Conservation (phyloP, 768 basidiomycete species). For the Boletus rubroflammeus region DNA sequence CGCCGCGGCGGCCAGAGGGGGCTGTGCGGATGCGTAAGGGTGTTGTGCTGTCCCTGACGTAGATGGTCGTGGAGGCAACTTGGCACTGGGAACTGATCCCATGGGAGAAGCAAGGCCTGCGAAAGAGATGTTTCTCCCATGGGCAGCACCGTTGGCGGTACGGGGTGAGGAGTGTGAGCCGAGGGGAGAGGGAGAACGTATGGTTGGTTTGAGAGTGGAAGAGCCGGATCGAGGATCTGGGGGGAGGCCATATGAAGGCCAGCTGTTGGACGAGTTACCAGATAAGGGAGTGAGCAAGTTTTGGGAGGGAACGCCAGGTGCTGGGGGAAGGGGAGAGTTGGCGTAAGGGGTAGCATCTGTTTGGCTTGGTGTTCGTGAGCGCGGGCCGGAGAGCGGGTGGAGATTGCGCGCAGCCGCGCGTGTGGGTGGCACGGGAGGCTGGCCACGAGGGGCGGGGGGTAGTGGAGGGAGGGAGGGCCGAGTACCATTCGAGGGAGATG, state of each 20-base stretch:
- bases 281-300: conserved; percentile 41
- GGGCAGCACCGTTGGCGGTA: conserved; percentile 43
- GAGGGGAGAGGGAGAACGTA: conserved; percentile 35
- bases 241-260: conserved; percentile 54
- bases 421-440: conserved; percentile 50
- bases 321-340: conserved; percentile 40
- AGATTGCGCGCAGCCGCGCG: conserved; percentile 33
- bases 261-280: conserved; percentile 32
- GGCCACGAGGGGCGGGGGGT: conserved; percentile 64
- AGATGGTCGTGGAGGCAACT: conserved; percentile 43
- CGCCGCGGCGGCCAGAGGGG: conserved; percentile 37
- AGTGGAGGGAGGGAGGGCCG: conserved; percentile 60
- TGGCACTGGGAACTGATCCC: conserved; percentile 33
- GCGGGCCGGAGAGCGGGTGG: conserved; percentile 34
- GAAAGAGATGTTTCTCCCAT: conserved; percentile 51
- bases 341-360: conserved; percentile 47
- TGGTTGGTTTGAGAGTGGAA: conserved; percentile 37
- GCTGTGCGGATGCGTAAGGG: conserved; percentile 58
- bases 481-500: conserved; percentile 19
- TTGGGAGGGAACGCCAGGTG: conserved; percentile 30
- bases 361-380: conserved; percentile 54
- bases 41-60: conserved; percentile 45
- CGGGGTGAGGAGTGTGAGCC: conserved; percentile 30
- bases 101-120: conserved; percentile 43
- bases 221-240: conserved; percentile 55